Percentiles rank a stretch among this genome's conserved stretches.
Evolutionary conservation across 2,329 filamentous ascomycete genomes (phyloP).

Genomic region (Lachnellula hyalina): DNA sequence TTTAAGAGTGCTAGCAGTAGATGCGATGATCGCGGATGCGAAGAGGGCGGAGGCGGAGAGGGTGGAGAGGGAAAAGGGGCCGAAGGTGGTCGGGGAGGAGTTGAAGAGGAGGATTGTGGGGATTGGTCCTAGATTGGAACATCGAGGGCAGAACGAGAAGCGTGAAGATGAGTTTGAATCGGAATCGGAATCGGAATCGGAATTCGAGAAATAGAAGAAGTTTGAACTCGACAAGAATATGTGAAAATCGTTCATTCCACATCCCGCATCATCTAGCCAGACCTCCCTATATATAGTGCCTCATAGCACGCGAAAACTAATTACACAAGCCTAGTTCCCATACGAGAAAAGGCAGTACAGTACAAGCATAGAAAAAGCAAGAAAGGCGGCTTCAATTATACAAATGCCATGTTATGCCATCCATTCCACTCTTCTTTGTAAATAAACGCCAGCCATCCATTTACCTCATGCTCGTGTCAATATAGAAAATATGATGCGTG

Average conservation of each 20-base stretch:
- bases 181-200: not conserved
- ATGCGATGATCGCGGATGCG: too few relatives aligned
- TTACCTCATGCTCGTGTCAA: not conserved
- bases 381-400: not conserved
- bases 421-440: too few relatives aligned
- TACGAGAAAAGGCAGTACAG: not conserved
- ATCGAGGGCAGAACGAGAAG: not conserved
- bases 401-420: not conserved
- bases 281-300: not conserved
- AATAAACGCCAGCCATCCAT: too few relatives aligned
- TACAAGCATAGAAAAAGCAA: not conserved
- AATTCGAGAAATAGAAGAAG: not conserved
- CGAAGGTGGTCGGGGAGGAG: not conserved
- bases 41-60: not conserved
- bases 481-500: not conserved
- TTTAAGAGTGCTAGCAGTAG: not conserved
- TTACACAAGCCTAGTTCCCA: not conserved
- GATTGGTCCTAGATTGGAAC: not conserved
- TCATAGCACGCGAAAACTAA: not conserved
- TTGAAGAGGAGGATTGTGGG: not conserved
- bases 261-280: not conserved
- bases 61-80: not conserved
- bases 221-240: not conserved
- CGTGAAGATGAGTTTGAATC: not conserved
- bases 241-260: not conserved